These are phyloP conservation scores for Tetrastigma voinierianum DNA, from an alignment of 164 flowering plant genomes.

Conservation along the genomic window DNA sequence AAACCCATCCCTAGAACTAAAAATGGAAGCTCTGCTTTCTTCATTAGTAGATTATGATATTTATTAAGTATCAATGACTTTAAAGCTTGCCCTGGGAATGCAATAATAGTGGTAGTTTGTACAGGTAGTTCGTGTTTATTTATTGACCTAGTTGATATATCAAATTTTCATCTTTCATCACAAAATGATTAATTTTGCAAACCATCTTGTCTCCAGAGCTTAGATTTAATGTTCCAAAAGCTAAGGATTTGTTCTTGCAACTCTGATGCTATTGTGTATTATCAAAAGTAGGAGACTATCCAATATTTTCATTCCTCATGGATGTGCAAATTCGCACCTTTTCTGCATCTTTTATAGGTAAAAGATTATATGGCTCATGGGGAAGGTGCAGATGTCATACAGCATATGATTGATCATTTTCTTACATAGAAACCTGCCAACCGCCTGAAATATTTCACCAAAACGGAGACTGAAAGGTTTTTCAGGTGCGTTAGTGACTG, in stretches of 20 bases:
- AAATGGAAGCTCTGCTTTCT: no score
- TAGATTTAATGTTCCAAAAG: no score
- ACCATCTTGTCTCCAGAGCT: no score
- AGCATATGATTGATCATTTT: slow-evolving; percentile 90
- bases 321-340: neutral
- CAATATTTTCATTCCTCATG: neutral
- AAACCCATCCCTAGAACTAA: no score
- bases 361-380: slow-evolving; percentile 60
- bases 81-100: no score
- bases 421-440: slow-evolving; percentile 30
- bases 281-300: neutral
- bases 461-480: neutral
- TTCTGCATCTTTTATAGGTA: slow-evolving; percentile 46
- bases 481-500: neutral
- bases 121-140: no score
- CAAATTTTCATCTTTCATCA: no score
- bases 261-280: neutral
- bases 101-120: no score
- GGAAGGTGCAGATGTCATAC: slow-evolving; percentile 90
- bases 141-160: no score
- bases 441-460: neutral
- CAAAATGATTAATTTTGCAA: no score
- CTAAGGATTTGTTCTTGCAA: neutral
- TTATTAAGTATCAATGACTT: no score
- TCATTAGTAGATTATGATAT: no score